Conservation (phyloP, 2,329 filamentous ascomycete genomes). For the Fusarium avenaceum region DNA sequence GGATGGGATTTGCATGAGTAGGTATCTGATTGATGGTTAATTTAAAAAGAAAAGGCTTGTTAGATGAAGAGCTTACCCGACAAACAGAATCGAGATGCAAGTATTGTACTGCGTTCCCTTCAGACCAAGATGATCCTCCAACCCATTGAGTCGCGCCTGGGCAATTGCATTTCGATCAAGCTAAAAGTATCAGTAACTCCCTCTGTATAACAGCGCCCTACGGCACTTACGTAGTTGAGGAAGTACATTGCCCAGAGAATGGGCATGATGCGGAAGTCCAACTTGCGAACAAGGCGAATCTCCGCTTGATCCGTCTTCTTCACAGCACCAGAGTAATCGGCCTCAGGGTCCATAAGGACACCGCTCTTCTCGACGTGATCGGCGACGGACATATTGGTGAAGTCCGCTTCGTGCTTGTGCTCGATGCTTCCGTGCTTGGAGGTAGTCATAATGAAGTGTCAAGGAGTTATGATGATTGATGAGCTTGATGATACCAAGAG, state of each 20-base stretch:
- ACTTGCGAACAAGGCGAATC: constrained; percentile 55
- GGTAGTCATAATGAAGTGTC: constrained; percentile 30
- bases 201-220: rapidly evolving
- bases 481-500: not conserved
- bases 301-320: constrained; percentile 53
- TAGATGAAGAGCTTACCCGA: constrained; percentile 48
- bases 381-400: constrained; percentile 41
- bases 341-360: constrained; percentile 38
- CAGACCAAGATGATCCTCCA: constrained; percentile 66
- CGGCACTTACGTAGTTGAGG: constrained; percentile 52
- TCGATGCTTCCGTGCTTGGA: constrained; percentile 42
- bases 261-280: constrained; percentile 57
- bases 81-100: constrained; percentile 54
- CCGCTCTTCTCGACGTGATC: constrained; percentile 42
- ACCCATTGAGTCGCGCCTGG: constrained; percentile 66
- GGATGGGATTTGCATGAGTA: constrained; percentile 54
- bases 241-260: constrained; percentile 56
- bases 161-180: constrained; percentile 70
- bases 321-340: constrained; percentile 54
- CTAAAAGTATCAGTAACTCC: constrained; percentile 17
- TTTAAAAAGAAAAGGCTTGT: no score
- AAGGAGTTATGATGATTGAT: not conserved
- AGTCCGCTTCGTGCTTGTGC: constrained; percentile 44
- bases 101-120: constrained; percentile 54
- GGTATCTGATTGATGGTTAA: constrained; percentile 30